These are phyloP conservation scores for Suillus weaverae DNA, from an alignment of 768 basidiomycete genomes.

Conservation along the genomic window DNA sequence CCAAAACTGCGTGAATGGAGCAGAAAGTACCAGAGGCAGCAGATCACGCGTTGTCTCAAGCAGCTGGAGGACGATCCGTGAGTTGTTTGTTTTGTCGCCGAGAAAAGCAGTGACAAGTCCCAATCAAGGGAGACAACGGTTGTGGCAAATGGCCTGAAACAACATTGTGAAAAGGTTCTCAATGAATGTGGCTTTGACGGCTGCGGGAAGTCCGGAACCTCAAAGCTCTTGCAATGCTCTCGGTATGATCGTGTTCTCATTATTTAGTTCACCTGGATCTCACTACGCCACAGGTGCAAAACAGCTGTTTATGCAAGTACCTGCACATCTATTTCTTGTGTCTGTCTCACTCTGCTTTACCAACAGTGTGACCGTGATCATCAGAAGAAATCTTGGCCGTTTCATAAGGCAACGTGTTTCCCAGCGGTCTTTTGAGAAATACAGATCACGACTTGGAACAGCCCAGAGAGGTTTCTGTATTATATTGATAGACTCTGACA, in stretches of 20 bases:
- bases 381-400: slow-evolving; percentile 38
- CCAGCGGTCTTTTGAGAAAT: slow-evolving; percentile 29
- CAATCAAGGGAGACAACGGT: slow-evolving; percentile 26
- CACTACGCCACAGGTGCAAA: slow-evolving; percentile 36
- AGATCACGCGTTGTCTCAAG: slow-evolving; percentile 35
- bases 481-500: neutral
- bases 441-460: neutral
- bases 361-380: slow-evolving; percentile 37
- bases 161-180: slow-evolving; percentile 30
- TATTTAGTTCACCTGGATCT: neutral
- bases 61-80: slow-evolving; percentile 32
- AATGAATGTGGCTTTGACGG: slow-evolving; percentile 33
- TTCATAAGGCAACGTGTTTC: slow-evolving; percentile 38
- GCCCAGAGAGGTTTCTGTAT: neutral
- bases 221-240: slow-evolving; percentile 37
- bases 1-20: slow-evolving; percentile 36
- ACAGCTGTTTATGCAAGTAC: slow-evolving; percentile 42
- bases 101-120: neutral
- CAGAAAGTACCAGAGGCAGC: slow-evolving; percentile 17
- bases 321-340: neutral
- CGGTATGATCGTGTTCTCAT: neutral
- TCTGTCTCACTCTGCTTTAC: neutral
- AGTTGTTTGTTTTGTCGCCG: slow-evolving; percentile 4
- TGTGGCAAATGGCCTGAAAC: slow-evolving; percentile 31
- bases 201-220: slow-evolving; percentile 28